Evolutionary conservation across 169 alveolate genomes (phyloP), one percentile per base, ranked within the genome.

Genomic region (Neospora caninum): DNA sequence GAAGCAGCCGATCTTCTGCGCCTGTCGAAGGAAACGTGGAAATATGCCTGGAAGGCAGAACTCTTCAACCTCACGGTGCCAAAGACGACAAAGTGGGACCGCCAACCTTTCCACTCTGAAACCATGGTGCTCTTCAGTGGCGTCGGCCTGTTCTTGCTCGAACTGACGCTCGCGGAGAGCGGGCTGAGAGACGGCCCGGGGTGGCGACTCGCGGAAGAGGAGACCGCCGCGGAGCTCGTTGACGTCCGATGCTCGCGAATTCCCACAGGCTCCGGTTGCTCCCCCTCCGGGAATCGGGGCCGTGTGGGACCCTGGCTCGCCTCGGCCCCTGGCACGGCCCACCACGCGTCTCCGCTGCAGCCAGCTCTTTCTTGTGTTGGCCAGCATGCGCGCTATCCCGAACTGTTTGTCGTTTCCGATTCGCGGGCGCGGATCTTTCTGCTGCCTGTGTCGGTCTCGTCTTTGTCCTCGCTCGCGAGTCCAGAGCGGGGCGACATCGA

Each of bases 21-120:
- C 27, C 39, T 36, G 43, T 18, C 86, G 39, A n/a, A n/a, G 45
- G 86, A 78, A 43, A 38, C 49, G 29, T 78, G 86, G 86, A 78
- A 78, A 25, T 36, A n/a, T 16, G 86, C 86, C 49, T 78, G 86
- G 86, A 78, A 78, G 45, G 86, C 86, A n/a, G 86, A 78, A 25
- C 45, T 78, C 20, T 78, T 78, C 86, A 36, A n/a, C 45, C 20
- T 78, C 39, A 25, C 45, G 86, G 45, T 4, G 45, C 49, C 39
- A 25, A 78, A n/a, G 86, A 38, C 22, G 41, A 1, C 31, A 25
- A n/a, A 78, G 86, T 18, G 86, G 22, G 22, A 9, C 7, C n/a
- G 73, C 73, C 31, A 16, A 16, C 4, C 73, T 27, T 6, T 27
- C 34, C 4, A 13, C 16, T 64, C 34, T 29, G 73, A 64, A 27